Evolutionary conservation across 305 asterid species (phyloP).

Genomic region (Fraxinus greggii): DNA sequence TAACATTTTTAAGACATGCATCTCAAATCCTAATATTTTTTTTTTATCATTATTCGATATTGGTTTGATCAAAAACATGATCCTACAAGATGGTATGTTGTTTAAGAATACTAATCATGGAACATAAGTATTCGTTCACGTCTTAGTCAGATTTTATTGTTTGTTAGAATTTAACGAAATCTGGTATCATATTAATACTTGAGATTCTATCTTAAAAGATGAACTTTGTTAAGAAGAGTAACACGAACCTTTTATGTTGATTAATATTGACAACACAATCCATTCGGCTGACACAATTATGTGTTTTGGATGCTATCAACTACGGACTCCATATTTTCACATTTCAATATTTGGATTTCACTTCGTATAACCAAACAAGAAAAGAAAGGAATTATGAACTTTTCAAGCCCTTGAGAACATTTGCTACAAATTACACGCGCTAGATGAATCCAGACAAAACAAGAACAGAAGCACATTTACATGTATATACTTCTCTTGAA

Average conservation of each 20-base stretch:
- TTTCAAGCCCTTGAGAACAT: background rate
- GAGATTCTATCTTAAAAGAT: background rate
- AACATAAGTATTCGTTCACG: too few relatives aligned
- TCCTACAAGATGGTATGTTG: background rate
- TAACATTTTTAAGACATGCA: background rate
- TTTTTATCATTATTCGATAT: too few relatives aligned
- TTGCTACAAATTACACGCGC: background rate
- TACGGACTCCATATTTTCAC: background rate
- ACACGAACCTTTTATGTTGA: too few relatives aligned
- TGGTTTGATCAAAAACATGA: background rate
- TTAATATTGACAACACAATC: background rate
- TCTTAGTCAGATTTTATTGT: too few relatives aligned
- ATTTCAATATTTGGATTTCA: background rate
- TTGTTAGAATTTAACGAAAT: background rate
- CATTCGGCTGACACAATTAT: background rate
- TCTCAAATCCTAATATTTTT: background rate
- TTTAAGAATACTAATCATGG: too few relatives aligned
- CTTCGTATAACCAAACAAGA: background rate
- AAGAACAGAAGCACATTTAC: conserved; percentile 1
- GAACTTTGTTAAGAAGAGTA: too few relatives aligned
- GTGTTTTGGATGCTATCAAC: background rate
- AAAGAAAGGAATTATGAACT: background rate
- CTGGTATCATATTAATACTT: too few relatives aligned
- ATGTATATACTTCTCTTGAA: background rate
- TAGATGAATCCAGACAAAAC: background rate